These are phyloP conservation scores for Sergeia podlipaevii DNA, from an alignment of 208 protist genomes.

Conservation along the genomic window DNA sequence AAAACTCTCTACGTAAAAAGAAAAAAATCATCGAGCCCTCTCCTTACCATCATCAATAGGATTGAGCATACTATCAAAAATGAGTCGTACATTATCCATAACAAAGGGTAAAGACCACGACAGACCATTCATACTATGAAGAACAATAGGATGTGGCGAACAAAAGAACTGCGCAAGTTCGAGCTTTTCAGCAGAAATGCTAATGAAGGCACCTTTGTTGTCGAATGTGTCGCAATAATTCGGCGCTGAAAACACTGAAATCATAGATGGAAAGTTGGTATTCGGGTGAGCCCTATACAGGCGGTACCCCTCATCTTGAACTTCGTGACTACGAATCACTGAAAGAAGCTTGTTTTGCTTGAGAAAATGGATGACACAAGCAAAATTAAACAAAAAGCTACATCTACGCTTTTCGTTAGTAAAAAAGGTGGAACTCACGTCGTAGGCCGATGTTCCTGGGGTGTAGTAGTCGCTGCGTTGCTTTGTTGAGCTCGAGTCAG, in stretches of 20 bases:
- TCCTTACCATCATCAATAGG: too few relatives aligned
- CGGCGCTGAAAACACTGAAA: conserved; percentile 97
- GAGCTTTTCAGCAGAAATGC: conserved; percentile 74
- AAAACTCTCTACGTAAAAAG: too few relatives aligned
- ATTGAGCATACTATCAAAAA: conserved; percentile 25
- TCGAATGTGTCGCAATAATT: conserved; percentile 98
- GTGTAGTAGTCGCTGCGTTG: conserved; percentile 42
- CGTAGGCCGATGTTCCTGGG: conserved; percentile 48
- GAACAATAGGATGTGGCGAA: conserved; percentile 69
- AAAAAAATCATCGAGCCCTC: too few relatives aligned
- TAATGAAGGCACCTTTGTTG: conserved; percentile 96
- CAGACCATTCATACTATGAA: conserved; percentile 61
- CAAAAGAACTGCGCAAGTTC: conserved; percentile 88
- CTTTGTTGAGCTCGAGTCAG: conserved; percentile 57
- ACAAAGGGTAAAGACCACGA: conserved; percentile 78
- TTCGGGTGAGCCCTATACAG: conserved; percentile 89
- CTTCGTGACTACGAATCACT: conserved; percentile 96
- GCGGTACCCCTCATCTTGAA: conserved; percentile 90
- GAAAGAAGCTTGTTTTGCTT: conserved; percentile 94
- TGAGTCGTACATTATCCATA: conserved; percentile 33
- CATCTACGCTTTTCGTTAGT: conserved; percentile 68
- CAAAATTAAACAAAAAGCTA: conserved; percentile 86
- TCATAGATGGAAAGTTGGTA: conserved; percentile 94
- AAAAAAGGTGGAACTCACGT: conserved; percentile 54
- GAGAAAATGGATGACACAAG: conserved; percentile 88